phyloP scores from a whole-genome alignment of 1,284 basidiomycete species.

The Phlebopus sp. region DNA sequence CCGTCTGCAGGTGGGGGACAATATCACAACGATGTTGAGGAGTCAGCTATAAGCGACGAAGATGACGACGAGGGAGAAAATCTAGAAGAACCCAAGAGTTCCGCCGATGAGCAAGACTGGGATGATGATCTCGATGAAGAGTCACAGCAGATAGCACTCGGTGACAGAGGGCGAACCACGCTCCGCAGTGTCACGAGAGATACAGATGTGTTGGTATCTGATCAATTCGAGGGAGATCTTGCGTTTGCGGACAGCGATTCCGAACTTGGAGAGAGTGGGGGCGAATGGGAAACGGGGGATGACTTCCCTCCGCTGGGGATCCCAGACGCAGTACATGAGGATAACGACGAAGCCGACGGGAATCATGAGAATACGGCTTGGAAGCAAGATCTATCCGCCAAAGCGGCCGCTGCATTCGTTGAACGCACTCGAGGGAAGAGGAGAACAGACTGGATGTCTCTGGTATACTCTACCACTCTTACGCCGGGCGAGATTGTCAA shows the following conservation, averaged over 20 bases:
- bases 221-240: constrained; percentile 42
- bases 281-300: constrained; percentile 30
- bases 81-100: too few species aligned
- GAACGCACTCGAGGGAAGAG: constrained; percentile 42
- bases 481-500: constrained; percentile 71
- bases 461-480: constrained; percentile 78
- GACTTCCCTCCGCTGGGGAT: constrained; percentile 40
- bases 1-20: constrained; percentile 7
- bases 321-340: constrained; percentile 45
- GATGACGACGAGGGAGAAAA: constrained; percentile 25
- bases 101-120: constrained; percentile 4
- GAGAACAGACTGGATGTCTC: constrained; percentile 76
- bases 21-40: constrained; percentile 30
- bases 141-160: constrained; percentile 26
- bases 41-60: constrained; percentile 33
- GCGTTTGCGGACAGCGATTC: constrained; percentile 83
- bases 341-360: constrained; percentile 41
- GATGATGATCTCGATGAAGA: constrained; percentile 23
- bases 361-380: constrained; percentile 60
- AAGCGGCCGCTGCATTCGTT: constrained; percentile 54
- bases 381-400: constrained; percentile 72
- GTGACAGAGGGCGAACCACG: constrained; percentile 45
- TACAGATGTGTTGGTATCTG: constrained; percentile 31
- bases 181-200: constrained; percentile 47
- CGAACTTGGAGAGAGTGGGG: constrained; percentile 58